phyloP scores from a whole-genome alignment of 2,329 filamentous ascomycete species.

The Colletotrichum melonis region DNA sequence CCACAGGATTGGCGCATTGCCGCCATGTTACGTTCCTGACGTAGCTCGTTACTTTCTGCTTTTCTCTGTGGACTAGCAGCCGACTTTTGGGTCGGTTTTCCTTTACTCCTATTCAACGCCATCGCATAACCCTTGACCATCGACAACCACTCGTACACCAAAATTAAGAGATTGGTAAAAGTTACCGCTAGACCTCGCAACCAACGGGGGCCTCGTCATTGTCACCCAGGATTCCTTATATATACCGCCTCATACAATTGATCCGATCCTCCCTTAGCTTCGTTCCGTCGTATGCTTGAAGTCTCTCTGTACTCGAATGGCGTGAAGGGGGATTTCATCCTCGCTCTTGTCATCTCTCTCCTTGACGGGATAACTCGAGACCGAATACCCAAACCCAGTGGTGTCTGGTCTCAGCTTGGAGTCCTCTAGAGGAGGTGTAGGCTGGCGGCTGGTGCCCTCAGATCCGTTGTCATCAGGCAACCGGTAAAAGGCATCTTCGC shows the following conservation, averaged over 20 bases:
- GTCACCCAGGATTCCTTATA: not conserved
- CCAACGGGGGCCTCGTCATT: no score
- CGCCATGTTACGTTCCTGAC: not conserved
- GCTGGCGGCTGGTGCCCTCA: conserved; percentile 31
- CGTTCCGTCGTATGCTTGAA: conserved; percentile 43
- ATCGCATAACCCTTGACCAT: not conserved
- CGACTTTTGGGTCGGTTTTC: not conserved
- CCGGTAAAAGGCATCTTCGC: conserved; percentile 44
- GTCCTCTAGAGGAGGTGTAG: conserved; percentile 27
- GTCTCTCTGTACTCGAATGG: conserved; percentile 51
- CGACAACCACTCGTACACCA: not conserved
- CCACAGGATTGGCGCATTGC: not conserved
- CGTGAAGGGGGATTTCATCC: conserved; percentile 52
- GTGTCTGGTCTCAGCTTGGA: conserved; percentile 46
- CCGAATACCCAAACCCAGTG: conserved; percentile 43
- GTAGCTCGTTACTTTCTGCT: not conserved
- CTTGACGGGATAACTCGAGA: conserved; percentile 44
- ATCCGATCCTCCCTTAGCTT: not conserved
- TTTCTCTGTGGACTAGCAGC: not conserved
- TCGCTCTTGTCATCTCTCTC: conserved; percentile 43
- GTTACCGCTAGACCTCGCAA: not conserved
- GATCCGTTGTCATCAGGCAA: conserved; percentile 46
- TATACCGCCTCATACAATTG: not conserved
- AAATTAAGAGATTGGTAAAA: not conserved
- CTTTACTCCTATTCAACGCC: not conserved